Conservation (phyloP, 352 stramenopile genomes). For the Phytophthora cajani region DNA sequence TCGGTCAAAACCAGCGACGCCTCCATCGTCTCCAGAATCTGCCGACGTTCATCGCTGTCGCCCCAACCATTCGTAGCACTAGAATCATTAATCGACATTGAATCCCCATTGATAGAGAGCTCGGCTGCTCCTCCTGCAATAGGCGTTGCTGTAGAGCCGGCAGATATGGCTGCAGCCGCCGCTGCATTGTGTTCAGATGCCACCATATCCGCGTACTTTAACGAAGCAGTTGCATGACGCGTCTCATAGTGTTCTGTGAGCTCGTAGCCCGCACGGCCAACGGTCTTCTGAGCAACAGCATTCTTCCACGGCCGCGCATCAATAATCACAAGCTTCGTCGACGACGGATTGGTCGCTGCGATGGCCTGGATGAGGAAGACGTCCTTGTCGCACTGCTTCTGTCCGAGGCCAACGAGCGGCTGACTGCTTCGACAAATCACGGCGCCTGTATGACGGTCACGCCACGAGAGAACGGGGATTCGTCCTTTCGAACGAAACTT, state of each 20-base stretch:
- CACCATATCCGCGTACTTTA: conserved; percentile 75
- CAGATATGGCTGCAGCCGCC: conserved; percentile 30
- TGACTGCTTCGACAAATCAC: conserved; percentile 87
- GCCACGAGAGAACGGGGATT: conserved; percentile 87
- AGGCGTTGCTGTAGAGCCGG: not conserved
- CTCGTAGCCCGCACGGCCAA: conserved; percentile 89
- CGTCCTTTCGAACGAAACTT: conserved; percentile 87
- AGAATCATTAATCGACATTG: conserved; percentile 9
- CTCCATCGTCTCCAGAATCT: conserved; percentile 51
- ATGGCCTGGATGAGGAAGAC: conserved; percentile 87
- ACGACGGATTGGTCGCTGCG: conserved; percentile 76
- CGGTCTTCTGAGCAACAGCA: conserved; percentile 89
- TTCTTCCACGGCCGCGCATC: conserved; percentile 92
- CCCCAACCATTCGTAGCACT: conserved; percentile 19
- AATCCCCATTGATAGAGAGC: conserved; percentile 30
- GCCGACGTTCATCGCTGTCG: conserved; percentile 18
- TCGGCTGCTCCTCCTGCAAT: conserved; percentile 6
- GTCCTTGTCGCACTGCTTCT: conserved; percentile 87
- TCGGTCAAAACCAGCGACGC: conserved; percentile 75
- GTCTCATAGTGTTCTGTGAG: conserved; percentile 87
- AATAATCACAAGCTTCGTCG: conserved; percentile 88
- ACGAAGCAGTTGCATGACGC: conserved; percentile 57
- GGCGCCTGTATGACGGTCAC: conserved; percentile 69
- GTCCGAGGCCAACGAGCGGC: conserved; percentile 80
- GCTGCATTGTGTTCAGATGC: conserved; percentile 42